Evolutionary conservation across 176 grass and related monocot genomes (phyloP).

Genomic region (Musa schizocarpa): DNA sequence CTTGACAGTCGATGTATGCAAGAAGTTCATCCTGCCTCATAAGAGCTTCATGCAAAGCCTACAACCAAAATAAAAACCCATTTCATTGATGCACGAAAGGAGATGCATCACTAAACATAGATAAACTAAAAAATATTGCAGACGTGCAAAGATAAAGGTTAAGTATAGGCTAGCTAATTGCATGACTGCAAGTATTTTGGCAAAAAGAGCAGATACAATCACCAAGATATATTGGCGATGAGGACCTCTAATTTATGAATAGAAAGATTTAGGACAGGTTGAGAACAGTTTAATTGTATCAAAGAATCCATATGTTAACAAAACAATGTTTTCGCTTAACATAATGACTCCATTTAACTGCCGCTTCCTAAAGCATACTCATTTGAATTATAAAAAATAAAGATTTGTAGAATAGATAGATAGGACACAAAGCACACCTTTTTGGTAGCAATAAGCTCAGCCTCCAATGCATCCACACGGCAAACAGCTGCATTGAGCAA

Average conservation of each 20-base stretch:
- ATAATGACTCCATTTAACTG: too few species aligned
- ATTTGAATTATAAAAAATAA: too few species aligned
- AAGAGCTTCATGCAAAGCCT: constrained; percentile 88
- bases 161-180: background rate
- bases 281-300: too few species aligned
- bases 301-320: too few species aligned
- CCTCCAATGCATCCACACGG: constrained; percentile 11
- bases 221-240: too few species aligned
- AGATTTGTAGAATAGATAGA: background rate
- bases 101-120: background rate
- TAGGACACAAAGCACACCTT: background rate
- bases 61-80: background rate
- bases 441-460: constrained; percentile 11
- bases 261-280: too few species aligned
- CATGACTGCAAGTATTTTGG: too few species aligned
- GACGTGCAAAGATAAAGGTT: background rate
- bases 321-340: too few species aligned
- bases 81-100: background rate
- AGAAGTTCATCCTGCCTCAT: constrained; percentile 90
- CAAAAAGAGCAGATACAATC: too few species aligned
- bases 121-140: background rate
- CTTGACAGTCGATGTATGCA: constrained; percentile 64
- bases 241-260: too few species aligned
- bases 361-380: too few species aligned
- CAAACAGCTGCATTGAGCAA: background rate